Percentiles rank a stretch among this genome's conserved stretches.
Evolutionary conservation across 306 rosid species (phyloP).

Genomic region (Hylodesmum podocarpum): DNA sequence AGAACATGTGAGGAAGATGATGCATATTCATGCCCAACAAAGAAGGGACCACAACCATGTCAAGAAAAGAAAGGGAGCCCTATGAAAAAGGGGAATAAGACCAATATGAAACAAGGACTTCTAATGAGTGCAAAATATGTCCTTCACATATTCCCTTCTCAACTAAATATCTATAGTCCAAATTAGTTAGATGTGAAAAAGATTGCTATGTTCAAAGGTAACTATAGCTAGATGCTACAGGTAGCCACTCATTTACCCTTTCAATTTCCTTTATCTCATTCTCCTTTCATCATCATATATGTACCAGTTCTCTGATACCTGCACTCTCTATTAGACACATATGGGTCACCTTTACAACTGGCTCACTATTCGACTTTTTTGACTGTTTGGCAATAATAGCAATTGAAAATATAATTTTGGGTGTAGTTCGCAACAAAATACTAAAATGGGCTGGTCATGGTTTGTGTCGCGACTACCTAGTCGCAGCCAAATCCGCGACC

Average conservation of each 20-base stretch:
- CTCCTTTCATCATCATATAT: conserved; percentile 27
- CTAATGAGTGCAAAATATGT: conserved; percentile 35
- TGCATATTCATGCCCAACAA: conserved; percentile 39
- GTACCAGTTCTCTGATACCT: not conserved
- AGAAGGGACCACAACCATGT: conserved; percentile 46
- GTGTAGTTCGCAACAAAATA: too few relatives aligned
- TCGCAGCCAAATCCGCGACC: too few relatives aligned
- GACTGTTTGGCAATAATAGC: too few relatives aligned
- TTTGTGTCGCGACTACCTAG: too few relatives aligned
- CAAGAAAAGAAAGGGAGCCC: conserved; percentile 23
- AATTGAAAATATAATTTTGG: too few relatives aligned
- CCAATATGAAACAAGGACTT: conserved; percentile 25
- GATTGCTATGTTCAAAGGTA: conserved; percentile 36
- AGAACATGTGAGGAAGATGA: not conserved
- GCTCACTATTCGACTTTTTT: too few relatives aligned
- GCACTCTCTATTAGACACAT: not conserved
- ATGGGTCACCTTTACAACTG: conserved; percentile 13
- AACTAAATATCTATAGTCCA: conserved; percentile 27
- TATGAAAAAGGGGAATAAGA: not conserved
- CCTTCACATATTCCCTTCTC: conserved; percentile 25
- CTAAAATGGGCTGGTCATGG: too few relatives aligned
- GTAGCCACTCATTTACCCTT: conserved; percentile 23
- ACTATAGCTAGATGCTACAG: conserved; percentile 17
- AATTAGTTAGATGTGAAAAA: conserved; percentile 8
- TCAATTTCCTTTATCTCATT: conserved; percentile 17